A percentile compares a stretch with the other conserved stretches of the same genome.
phyloP scores from a whole-genome alignment of 1,284 basidiomycete genomes.

The Pseudozyma flocculosa region DNA sequence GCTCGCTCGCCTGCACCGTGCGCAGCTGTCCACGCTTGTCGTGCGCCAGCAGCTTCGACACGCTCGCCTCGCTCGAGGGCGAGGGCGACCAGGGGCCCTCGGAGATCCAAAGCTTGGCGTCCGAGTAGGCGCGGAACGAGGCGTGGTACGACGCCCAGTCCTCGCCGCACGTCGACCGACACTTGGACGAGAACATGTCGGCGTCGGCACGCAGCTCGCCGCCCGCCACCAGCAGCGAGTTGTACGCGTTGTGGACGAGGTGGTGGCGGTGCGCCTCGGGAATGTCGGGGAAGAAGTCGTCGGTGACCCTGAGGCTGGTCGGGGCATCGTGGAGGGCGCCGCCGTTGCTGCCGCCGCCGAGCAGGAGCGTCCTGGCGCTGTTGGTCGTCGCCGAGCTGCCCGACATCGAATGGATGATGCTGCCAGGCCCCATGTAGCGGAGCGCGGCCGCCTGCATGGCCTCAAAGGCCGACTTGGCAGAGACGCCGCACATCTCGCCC shows the following conservation, averaged over 20 bases:
- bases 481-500: background rate
- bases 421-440: conserved; percentile 36
- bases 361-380: conserved; percentile 16
- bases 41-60: conserved; percentile 3
- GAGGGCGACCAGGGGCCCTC: no score
- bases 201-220: conserved; percentile 33
- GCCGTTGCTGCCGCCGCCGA: background rate
- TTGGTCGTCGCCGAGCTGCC: conserved; percentile 17
- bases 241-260: conserved; percentile 40
- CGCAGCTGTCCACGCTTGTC: background rate
- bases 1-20: conserved; percentile 7
- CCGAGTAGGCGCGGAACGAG: conserved; percentile 44
- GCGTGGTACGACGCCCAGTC: conserved; percentile 40
- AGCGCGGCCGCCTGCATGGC: conserved; percentile 35
- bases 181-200: conserved; percentile 48
- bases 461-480: conserved; percentile 6
- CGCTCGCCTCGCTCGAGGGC: conserved; percentile 4
- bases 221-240: conserved; percentile 28
- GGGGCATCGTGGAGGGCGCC: background rate
- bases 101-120: conserved; percentile 22
- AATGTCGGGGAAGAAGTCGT: conserved; percentile 51
- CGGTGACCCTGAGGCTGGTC: conserved; percentile 15
- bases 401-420: conserved; percentile 51
- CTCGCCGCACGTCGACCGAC: conserved; percentile 7
- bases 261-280: conserved; percentile 52